Evolutionary conservation across 768 basidiomycete genomes (phyloP), one percentile per base, ranked within the genome.

Genomic region (Amanita pallidorosea): DNA sequence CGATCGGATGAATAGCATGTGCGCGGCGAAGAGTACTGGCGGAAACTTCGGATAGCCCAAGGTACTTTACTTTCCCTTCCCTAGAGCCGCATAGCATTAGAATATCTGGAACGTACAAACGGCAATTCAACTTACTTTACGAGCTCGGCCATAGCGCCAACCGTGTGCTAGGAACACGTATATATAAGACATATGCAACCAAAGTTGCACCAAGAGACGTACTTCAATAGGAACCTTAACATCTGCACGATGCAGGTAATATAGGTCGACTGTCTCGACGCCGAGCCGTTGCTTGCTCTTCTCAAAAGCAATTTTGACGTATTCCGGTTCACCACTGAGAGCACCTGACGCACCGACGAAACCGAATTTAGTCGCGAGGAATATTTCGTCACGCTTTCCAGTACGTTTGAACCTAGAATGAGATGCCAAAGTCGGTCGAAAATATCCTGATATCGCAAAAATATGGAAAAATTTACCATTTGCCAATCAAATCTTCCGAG

Each of bases 301-400:
- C 12, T 68, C 62, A 38, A 67, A 51, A 1, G 64, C 61, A 48
- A 65, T 55, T 15, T 61, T 64, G 22, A 69, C 64, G 51, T 71
- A 68, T 33, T 68, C 57, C 0, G 71, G 63, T n/a, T 69, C 65
- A 22, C 70, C 71, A 13, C 1, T 11, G 22, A 65, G 60, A 8
- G 52, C 45, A 20, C 50, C 23, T 43, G 13, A 27, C 25, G 12
- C 54, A n/a, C 62, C 52, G 6, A 40, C 5, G 15, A 33, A 13
- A 2, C 67, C 62, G 18, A 60, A 64, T 53, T 85, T 84, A 17
- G 80, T 81, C 2, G 80, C 79, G 17, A 85, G 68, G 64, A 83
- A 84, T 25, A 81, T 77, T 31, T 76, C 65, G 17, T 65, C 55
- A 23, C 76, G 65, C 47, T 75, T 76, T 7, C 77, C 77, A 8